Conservation (phyloP, 2,329 filamentous ascomycete species). For the Plectosphaerella plurivora region DNA sequence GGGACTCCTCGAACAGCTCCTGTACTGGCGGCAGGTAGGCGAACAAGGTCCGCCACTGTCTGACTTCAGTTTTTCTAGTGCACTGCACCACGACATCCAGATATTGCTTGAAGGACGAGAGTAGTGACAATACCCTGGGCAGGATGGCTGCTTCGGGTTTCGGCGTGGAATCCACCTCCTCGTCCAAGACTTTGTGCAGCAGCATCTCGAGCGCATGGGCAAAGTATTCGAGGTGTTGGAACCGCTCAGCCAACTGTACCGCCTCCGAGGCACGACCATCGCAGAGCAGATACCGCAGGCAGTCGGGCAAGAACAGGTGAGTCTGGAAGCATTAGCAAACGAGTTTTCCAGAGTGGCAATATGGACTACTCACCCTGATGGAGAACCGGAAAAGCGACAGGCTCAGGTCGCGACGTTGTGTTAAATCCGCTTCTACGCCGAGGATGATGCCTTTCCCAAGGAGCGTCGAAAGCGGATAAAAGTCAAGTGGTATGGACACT, state of each 20-base stretch:
- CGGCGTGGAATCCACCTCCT: constrained; percentile 76
- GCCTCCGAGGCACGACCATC: constrained; percentile 76
- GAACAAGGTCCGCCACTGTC: constrained; percentile 93
- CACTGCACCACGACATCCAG: constrained; percentile 95
- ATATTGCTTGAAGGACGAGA: constrained; percentile 76
- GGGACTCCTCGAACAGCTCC: constrained; percentile 87
- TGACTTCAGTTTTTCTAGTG: constrained; percentile 92
- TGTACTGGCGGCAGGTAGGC: constrained; percentile 84
- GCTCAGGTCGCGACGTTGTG: constrained; percentile 86
- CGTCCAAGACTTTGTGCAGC: constrained; percentile 87
- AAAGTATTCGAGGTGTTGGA: constrained; percentile 85
- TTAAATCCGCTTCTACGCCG: constrained; percentile 85
- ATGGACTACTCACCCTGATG: constrained; percentile 64
- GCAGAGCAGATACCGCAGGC: constrained; percentile 74
- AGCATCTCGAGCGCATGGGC: constrained; percentile 88
- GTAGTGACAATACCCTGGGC: constrained; percentile 56
- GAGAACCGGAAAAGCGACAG: constrained; percentile 88
- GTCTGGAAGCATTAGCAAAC: constrained; percentile 49
- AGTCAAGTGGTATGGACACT: constrained; percentile 81
- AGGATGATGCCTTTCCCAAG: constrained; percentile 87
- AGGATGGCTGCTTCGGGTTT: constrained; percentile 60
- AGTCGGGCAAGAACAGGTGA: constrained; percentile 85
- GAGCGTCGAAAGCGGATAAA: constrained; percentile 85
- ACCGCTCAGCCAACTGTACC: constrained; percentile 76
- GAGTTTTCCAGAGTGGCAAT: constrained; percentile 2